These are phyloP conservation scores for Coleophoma crateriformis DNA, from an alignment of 2,329 filamentous ascomycete genomes.

Conservation along the genomic window DNA sequence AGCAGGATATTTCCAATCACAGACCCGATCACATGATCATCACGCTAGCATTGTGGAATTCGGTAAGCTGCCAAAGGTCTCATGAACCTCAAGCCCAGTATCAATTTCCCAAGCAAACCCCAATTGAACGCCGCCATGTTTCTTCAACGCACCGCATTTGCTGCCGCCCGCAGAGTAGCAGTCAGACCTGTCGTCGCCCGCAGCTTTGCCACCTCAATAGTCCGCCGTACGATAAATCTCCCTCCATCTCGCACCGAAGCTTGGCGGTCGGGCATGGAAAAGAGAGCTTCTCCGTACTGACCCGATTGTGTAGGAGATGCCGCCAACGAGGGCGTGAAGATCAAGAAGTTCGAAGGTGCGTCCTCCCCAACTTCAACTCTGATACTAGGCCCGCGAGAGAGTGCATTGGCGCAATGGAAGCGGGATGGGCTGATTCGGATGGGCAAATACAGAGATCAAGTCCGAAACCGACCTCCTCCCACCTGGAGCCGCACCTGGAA, in stretches of 20 bases:
- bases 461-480: constrained; percentile 75
- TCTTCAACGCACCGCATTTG: constrained; percentile 56
- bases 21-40: not conserved
- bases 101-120: not conserved
- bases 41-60: not conserved
- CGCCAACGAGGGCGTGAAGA: constrained; percentile 16
- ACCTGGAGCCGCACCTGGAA: constrained; percentile 75
- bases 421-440: constrained; percentile 1
- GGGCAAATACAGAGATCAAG: constrained; percentile 65
- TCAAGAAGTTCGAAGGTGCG: constrained; percentile 27
- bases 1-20: too few species aligned
- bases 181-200: constrained; percentile 48
- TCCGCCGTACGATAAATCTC: constrained; percentile 48
- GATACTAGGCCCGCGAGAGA: not conserved
- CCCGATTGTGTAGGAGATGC: constrained; percentile 18
- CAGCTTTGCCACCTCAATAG: constrained; percentile 53
- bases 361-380: constrained; percentile 1
- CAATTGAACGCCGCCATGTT: constrained; percentile 45
- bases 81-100: not conserved
- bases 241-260: constrained; percentile 19
- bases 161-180: constrained; percentile 55
- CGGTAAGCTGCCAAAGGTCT: too few species aligned
- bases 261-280: not conserved
- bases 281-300: constrained; percentile 1
- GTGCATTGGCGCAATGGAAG: not conserved